A percentile compares a stretch with the other conserved stretches of the same genome.
Conservation (phyloP, 2,329 filamentous ascomycete species). For the Fusarium stilboides region DNA sequence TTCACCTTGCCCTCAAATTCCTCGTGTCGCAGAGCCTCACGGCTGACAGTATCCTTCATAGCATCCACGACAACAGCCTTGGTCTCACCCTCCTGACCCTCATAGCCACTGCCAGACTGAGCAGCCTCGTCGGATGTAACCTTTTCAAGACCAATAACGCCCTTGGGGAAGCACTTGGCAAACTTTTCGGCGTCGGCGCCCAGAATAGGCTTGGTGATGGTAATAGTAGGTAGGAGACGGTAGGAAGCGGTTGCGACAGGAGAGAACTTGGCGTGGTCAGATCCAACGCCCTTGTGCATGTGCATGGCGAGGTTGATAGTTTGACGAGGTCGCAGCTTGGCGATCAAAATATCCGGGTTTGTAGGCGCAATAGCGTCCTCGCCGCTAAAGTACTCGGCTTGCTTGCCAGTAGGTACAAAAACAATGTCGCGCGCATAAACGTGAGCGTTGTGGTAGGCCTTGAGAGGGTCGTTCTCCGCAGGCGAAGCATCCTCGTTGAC, state of each 20-base stretch:
- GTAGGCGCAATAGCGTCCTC: slow-evolving; percentile 79
- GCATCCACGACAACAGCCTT: slow-evolving; percentile 91
- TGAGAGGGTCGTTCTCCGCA: slow-evolving; percentile 83
- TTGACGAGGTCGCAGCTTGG: slow-evolving; percentile 93
- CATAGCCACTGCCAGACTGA: slow-evolving; percentile 74
- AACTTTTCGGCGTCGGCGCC: slow-evolving; percentile 93
- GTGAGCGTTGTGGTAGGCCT: slow-evolving; percentile 88
- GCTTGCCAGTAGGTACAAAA: slow-evolving; percentile 82
- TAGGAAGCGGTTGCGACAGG: slow-evolving; percentile 96
- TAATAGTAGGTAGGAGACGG: slow-evolving; percentile 89
- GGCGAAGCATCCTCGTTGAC: slow-evolving; percentile 80
- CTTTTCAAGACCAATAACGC: slow-evolving; percentile 86
- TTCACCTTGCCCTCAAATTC: slow-evolving; percentile 98
- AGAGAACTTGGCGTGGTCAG: slow-evolving; percentile 97
- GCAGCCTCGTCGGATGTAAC: slow-evolving; percentile 78
- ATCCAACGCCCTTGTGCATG: slow-evolving; percentile 93
- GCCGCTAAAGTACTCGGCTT: slow-evolving; percentile 78
- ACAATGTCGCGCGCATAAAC: slow-evolving; percentile 84
- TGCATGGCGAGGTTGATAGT: slow-evolving; percentile 89
- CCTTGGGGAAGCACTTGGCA: slow-evolving; percentile 86
- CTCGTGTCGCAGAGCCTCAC: slow-evolving; percentile 90
- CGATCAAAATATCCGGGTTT: slow-evolving; percentile 93
- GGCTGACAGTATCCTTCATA: slow-evolving; percentile 95
- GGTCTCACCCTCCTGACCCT: slow-evolving; percentile 81
- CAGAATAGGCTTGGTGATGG: slow-evolving; percentile 85